Conservation (phyloP, 2,329 filamentous ascomycete genomes). For the Arthrobotrys iridis region DNA sequence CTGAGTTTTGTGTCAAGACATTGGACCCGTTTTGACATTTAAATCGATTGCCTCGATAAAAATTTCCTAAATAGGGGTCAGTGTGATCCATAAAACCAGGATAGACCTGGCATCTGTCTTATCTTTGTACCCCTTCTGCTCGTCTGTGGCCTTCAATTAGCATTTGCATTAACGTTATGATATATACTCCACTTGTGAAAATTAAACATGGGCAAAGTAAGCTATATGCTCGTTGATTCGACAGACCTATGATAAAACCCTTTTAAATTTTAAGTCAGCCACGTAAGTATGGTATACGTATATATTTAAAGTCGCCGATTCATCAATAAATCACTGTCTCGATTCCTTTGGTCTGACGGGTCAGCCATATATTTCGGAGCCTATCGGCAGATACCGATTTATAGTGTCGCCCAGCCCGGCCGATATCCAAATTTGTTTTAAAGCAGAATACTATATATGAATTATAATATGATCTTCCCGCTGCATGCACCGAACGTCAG, state of each 20-base stretch:
- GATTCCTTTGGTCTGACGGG: background rate
- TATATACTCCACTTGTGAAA: background rate
- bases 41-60: too few relatives aligned
- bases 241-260: too few relatives aligned
- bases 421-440: background rate
- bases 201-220: background rate
- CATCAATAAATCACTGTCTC: slow-evolving; percentile 4
- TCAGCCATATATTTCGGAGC: slow-evolving; percentile 6
- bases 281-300: background rate
- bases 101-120: too few relatives aligned
- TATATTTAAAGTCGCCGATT: background rate
- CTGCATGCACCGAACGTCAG: slow-evolving; percentile 19
- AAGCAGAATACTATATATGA: background rate
- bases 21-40: too few relatives aligned
- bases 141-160: background rate
- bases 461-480: slow-evolving; percentile 3
- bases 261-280: too few relatives aligned
- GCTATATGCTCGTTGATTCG: too few relatives aligned
- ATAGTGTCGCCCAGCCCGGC: background rate
- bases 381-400: slow-evolving; percentile 20
- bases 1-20: too few relatives aligned
- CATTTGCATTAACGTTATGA: background rate
- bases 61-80: too few relatives aligned
- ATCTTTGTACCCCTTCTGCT: too few relatives aligned
- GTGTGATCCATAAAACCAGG: too few relatives aligned